Base-by-base conservation (phyloP, 108 stramenopile genomes). In the Cylindrotheca closterium region DNA sequence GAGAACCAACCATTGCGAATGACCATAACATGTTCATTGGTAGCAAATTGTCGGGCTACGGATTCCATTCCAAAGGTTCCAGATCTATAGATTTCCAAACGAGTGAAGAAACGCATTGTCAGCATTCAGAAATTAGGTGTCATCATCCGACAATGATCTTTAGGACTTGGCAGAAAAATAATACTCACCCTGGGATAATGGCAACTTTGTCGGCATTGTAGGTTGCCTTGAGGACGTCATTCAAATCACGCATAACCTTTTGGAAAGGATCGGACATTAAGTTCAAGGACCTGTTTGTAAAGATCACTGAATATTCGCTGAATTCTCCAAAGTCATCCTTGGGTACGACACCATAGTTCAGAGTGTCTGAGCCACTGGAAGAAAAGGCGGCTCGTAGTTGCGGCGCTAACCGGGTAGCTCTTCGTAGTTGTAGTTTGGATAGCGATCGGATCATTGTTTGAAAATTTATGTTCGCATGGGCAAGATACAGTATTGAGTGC, bases 1-100 rank as follows among this genome's bases (percentile, higher is more conserved):
- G 72, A 75, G 68, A 96, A 96, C 92, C 92, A 96, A 0, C 96
- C 96, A 51, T 96, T 91, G 32, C 96, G 80, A 63, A 96, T 82
- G 25, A 96, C 93, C 81, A 96, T 87, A 61, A 89, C 91, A 64
- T 96, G 82, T 72, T 94, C 74, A 58, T 90, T 81, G 58, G 79
- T 87, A n/a, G 85, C 96, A 76, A 93, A 96, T 67, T 93, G 92
- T 52, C 96, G 88, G 3, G 96, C 96, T 8, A 91, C 93, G 26
- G 93, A 81, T 74, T 94, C 91, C 92, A 88, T 91, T 33, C 89
- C 81, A 83, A 79, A 85, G 23, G 94, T 94, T 79, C 98, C 84
- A 67, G 83, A 79, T 65, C 84, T 79, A 63, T 23, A 69, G 28
- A n/a, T n/a, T n/a, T n/a, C n/a, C n/a, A n/a, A n/a, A n/a, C n/a